Percentiles rank a stretch among this genome's conserved stretches.
These are phyloP conservation scores for Blepharisma stoltei DNA, from an alignment of 73 alveolate species.

Conservation along the genomic window DNA sequence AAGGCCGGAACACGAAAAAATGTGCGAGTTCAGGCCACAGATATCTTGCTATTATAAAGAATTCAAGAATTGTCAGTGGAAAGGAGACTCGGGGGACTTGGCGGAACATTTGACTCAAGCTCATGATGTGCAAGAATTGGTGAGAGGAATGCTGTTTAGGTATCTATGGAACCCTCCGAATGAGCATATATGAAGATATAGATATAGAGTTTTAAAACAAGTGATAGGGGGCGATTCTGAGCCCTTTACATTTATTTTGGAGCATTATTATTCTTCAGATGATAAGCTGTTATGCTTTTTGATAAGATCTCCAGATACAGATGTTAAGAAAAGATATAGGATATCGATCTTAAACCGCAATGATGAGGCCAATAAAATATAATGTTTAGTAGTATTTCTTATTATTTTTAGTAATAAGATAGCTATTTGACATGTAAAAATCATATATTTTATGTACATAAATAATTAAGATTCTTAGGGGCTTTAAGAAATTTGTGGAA, in stretches of 20 bases:
- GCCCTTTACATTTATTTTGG: slow-evolving; percentile 16
- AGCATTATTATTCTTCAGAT: slow-evolving; percentile 2
- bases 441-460: too few relatives aligned
- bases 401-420: too few relatives aligned
- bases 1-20: slow-evolving; percentile 10
- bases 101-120: background rate
- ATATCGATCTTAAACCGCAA: slow-evolving; percentile 10
- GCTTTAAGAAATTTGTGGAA: too few relatives aligned
- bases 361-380: background rate
- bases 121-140: slow-evolving; percentile 7
- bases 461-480: too few relatives aligned
- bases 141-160: background rate
- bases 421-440: too few relatives aligned
- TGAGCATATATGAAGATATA: background rate
- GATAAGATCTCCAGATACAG: background rate
- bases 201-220: slow-evolving; percentile 13
- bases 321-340: slow-evolving; percentile 8
- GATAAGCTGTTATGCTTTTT: background rate
- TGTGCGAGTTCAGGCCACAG: slow-evolving; percentile 1
- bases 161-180: slow-evolving; percentile 29
- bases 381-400: too few relatives aligned
- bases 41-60: background rate
- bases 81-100: background rate
- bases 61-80: background rate
- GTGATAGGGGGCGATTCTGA: background rate